Evolutionary conservation across 2,329 filamentous ascomycete genomes (phyloP).

Genomic region (Coniosporium tulheliwenetii): DNA sequence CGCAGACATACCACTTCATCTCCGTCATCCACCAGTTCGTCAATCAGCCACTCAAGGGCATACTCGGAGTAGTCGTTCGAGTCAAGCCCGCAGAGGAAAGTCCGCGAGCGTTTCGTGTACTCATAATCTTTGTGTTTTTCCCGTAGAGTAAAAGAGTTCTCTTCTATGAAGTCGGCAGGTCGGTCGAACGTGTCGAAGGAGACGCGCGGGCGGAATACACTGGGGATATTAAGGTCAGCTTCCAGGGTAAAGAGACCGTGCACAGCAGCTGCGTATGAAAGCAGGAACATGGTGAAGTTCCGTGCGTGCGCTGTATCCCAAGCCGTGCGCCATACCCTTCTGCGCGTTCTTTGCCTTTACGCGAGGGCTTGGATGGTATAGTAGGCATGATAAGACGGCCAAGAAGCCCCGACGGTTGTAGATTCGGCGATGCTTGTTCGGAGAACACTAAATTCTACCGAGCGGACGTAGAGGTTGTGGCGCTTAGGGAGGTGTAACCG

Average conservation of each 20-base stretch:
- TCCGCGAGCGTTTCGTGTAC: conserved; percentile 63
- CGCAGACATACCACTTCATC: conserved; percentile 85
- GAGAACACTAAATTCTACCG: too few species aligned
- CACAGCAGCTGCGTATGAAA: too few species aligned
- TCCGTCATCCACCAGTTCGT: conserved; percentile 83
- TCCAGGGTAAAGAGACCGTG: not conserved
- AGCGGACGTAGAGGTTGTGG: too few species aligned
- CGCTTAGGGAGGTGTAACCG: too few species aligned
- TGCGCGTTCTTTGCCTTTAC: not conserved
- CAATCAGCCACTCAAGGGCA: conserved; percentile 80
- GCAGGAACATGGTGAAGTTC: too few species aligned
- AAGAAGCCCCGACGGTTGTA: not conserved
- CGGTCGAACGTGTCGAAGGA: conserved; percentile 62
- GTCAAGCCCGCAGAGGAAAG: conserved; percentile 82
- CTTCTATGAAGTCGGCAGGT: conserved; percentile 42
- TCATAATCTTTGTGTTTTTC: conserved; percentile 78
- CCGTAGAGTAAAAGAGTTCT: conserved; percentile 60
- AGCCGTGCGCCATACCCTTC: not conserved
- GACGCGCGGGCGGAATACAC: conserved; percentile 50
- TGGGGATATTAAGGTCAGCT: conserved; percentile 10
- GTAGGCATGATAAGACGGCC: not conserved
- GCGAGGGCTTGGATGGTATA: not conserved
- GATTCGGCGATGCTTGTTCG: too few species aligned
- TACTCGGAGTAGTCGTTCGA: conserved; percentile 87
- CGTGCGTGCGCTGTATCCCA: too few species aligned